Conservation (phyloP, 176 grass and related monocot genomes). For the Aegilops speltoides region DNA sequence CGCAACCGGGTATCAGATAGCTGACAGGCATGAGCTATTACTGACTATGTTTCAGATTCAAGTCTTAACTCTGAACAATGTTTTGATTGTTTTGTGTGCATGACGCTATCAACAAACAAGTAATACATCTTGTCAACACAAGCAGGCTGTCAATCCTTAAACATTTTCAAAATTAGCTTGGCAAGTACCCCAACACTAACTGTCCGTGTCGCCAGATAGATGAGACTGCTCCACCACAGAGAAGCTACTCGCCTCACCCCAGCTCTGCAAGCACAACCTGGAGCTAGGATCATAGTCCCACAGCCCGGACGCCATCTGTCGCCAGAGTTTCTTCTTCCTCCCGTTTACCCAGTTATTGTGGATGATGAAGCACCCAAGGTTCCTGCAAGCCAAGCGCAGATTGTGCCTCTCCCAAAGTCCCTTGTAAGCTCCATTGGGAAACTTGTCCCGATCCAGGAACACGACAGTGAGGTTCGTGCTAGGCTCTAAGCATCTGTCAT, state of each 20-base stretch:
- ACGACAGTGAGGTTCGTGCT: conserved; percentile 56
- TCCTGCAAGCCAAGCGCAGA: conserved; percentile 38
- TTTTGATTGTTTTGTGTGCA: background rate
- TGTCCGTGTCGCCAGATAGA: background rate
- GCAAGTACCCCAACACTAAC: background rate
- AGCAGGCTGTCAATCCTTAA: background rate
- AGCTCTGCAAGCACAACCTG: conserved; percentile 68
- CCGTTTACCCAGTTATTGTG: conserved; percentile 92
- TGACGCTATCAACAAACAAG: background rate
- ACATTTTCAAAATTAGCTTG: background rate
- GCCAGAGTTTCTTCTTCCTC: conserved; percentile 63
- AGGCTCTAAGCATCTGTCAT: conserved; percentile 58
- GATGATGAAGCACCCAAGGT: conserved; percentile 59
- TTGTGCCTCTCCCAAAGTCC: conserved; percentile 56
- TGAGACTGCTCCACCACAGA: background rate
- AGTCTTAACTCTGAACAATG: background rate
- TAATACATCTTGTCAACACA: background rate
- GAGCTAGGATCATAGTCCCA: conserved; percentile 81
- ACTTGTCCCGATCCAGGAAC: conserved; percentile 59
- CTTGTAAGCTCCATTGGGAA: conserved; percentile 86
- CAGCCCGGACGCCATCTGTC: conserved; percentile 62
- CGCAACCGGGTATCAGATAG: background rate
- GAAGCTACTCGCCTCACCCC: conserved; percentile 31
- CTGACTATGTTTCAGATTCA: background rate
- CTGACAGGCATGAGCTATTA: background rate